Percentiles rank a stretch among this genome's conserved stretches.
These are phyloP conservation scores for Colletotrichum euphorbiae DNA, from an alignment of 2,329 filamentous ascomycete species.

Conservation along the genomic window DNA sequence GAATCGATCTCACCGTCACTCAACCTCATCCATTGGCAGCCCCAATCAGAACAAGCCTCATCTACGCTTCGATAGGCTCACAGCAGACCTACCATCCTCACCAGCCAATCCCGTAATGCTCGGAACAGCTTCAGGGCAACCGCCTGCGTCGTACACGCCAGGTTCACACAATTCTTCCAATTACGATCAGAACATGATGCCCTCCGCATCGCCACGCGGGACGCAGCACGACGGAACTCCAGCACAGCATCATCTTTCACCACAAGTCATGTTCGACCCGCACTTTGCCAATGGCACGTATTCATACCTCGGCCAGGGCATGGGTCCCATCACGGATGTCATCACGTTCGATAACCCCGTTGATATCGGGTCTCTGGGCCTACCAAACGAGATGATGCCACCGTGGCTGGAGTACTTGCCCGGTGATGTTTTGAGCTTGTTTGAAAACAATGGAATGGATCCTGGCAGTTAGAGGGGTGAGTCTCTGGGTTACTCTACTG, in stretches of 20 bases:
- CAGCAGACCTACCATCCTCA: slow-evolving; percentile 46
- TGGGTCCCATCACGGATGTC: slow-evolving; percentile 52
- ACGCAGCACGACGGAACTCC: slow-evolving; percentile 51
- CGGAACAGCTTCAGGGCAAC: slow-evolving; percentile 40
- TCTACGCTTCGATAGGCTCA: slow-evolving; percentile 47
- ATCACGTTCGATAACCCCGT: slow-evolving; percentile 83
- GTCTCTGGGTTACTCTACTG: background rate
- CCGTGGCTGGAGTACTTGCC: slow-evolving; percentile 80
- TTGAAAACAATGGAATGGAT: slow-evolving; percentile 49
- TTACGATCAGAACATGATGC: slow-evolving; percentile 56
- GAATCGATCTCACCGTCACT: slow-evolving; percentile 44
- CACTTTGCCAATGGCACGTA: slow-evolving; percentile 27
- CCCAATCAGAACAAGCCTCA: slow-evolving; percentile 33
- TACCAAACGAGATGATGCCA: slow-evolving; percentile 74
- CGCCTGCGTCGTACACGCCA: slow-evolving; percentile 50
- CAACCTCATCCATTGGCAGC: slow-evolving; percentile 38
- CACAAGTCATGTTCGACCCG: slow-evolving; percentile 23
- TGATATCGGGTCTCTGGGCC: slow-evolving; percentile 75
- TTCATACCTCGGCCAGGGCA: slow-evolving; percentile 43
- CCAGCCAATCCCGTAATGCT: slow-evolving; percentile 43
- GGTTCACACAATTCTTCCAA: slow-evolving; percentile 55
- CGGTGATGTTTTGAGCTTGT: slow-evolving; percentile 71
- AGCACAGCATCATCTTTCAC: slow-evolving; percentile 29
- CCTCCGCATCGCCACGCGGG: slow-evolving; percentile 55
- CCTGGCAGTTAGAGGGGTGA: slow-evolving; percentile 21